Evolutionary conservation across 139 green algal species (phyloP), one percentile per base, ranked within the genome.

Genomic region (Chlamydomonas urium): DNA sequence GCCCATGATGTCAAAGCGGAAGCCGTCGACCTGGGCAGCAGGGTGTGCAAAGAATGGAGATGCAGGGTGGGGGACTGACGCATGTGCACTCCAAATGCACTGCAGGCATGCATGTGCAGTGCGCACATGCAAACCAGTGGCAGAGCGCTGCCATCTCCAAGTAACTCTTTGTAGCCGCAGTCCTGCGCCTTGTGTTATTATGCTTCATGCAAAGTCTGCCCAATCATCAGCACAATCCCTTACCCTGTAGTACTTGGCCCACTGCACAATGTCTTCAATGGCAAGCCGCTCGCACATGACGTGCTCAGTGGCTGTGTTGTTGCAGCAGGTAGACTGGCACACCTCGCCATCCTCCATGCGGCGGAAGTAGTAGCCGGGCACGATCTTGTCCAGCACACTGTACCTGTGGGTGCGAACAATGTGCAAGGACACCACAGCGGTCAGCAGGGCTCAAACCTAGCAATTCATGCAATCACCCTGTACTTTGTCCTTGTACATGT

Each of bases 351-450:
- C 72, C 62, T 86, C 83, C 14, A 81, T 71, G 0, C 88, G 75
- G 8, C 92, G 75, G 66, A 96, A 85, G 79, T 96, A 96, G 84
- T 97, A 97, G 2, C 91, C 92, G 0, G 92, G 92, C n/a, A 97
- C 92, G 0, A 93, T 75, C 78, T 96, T 96, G 82, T 97, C 92
- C 10, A 93, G 75, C 24, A 93, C 78, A 26, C 58, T 70, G 73
- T 78, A 67, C 60, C 33, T 72, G 62, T 19, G 45, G n/a, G n/a
- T n/a, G n/a, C n/a, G n/a, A n/a, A n/a, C n/a, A n/a, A n/a, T 14
- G 4, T 65, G 57, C 10, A 28, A 38, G 48, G 4, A 60, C 28
- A n/a, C 14, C 17, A n/a, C 4, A 17, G 17, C 10, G 23, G 19
- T 32, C 26, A 23, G 48, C 48, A 50, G 38, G 10, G 38, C 38